Conservation (phyloP, 2,329 filamentous ascomycete genomes). For the Ilyonectria robusta region DNA sequence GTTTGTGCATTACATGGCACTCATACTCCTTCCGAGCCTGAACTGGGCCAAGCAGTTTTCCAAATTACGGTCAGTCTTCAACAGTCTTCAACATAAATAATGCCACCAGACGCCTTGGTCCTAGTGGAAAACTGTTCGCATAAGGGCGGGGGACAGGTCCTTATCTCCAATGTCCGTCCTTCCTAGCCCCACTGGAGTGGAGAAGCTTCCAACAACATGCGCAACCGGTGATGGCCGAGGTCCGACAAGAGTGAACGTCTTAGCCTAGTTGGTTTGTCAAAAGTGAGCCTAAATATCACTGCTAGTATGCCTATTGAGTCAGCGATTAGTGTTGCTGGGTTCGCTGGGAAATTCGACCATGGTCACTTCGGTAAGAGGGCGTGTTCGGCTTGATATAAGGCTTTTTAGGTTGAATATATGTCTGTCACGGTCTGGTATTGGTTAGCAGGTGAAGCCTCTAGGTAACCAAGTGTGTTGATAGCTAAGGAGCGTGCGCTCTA, state of each 20-base stretch:
- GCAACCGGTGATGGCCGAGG: slow-evolving; percentile 61
- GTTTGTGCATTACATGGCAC: background rate
- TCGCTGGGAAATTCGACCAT: slow-evolving; percentile 48
- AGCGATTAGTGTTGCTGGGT: slow-evolving; percentile 59
- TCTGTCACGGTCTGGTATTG: too few relatives aligned
- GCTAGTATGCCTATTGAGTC: slow-evolving; percentile 67
- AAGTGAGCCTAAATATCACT: slow-evolving; percentile 57
- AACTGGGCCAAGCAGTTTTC: slow-evolving; percentile 57
- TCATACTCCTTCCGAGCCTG: slow-evolving; percentile 36
- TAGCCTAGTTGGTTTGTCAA: slow-evolving; percentile 56
- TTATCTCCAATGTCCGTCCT: slow-evolving; percentile 59
- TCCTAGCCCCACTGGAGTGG: slow-evolving; percentile 55
- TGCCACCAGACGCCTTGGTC: slow-evolving; percentile 45
- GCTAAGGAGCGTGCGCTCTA: too few relatives aligned
- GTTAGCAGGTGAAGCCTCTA: too few relatives aligned
- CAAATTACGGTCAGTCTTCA: slow-evolving; percentile 67
- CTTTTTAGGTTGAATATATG: slow-evolving; percentile 70
- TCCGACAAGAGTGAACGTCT: slow-evolving; percentile 62
- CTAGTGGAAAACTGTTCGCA: slow-evolving; percentile 50
- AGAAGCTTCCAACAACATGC: slow-evolving; percentile 48
- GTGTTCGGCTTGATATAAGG: slow-evolving; percentile 67
- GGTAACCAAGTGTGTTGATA: too few relatives aligned
- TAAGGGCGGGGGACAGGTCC: slow-evolving; percentile 56
- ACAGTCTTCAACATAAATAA: slow-evolving; percentile 56
- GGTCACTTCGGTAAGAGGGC: slow-evolving; percentile 57